These are phyloP conservation scores for Neonectria punicea DNA, from an alignment of 2,329 filamentous ascomycete species.

Conservation along the genomic window DNA sequence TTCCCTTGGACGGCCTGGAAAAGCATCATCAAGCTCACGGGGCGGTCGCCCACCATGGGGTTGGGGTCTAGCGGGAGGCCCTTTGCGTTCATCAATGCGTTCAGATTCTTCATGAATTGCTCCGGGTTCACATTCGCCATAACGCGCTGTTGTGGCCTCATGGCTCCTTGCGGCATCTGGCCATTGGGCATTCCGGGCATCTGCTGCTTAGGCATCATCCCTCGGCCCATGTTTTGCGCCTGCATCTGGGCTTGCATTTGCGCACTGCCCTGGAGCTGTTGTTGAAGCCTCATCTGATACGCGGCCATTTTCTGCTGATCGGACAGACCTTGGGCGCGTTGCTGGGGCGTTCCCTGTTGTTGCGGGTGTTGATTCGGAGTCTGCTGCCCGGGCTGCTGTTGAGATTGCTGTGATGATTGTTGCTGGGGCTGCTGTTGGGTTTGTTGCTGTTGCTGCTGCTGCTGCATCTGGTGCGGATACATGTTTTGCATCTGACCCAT, in stretches of 20 bases:
- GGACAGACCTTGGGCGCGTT: slow-evolving; percentile 49
- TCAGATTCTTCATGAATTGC: slow-evolving; percentile 79
- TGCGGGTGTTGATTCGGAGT: slow-evolving; percentile 36
- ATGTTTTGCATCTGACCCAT: slow-evolving; percentile 60
- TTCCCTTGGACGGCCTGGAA: slow-evolving; percentile 80
- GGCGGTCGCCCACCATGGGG: slow-evolving; percentile 78
- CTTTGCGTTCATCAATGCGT: slow-evolving; percentile 79
- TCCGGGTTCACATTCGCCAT: slow-evolving; percentile 66
- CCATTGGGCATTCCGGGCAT: slow-evolving; percentile 64
- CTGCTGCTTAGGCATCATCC: slow-evolving; percentile 64
- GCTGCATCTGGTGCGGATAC: slow-evolving; percentile 55
- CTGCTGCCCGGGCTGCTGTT: slow-evolving; percentile 43
- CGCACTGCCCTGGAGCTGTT: slow-evolving; percentile 72
- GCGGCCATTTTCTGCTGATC: slow-evolving; percentile 79
- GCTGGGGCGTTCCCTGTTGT: slow-evolving; percentile 53
- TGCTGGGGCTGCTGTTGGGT: slow-evolving; percentile 56
- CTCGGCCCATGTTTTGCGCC: slow-evolving; percentile 55
- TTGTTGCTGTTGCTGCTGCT: slow-evolving; percentile 49
- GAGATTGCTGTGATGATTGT: slow-evolving; percentile 54
- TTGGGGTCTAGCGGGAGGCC: slow-evolving; percentile 79
- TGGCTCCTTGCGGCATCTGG: slow-evolving; percentile 61
- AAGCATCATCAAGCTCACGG: slow-evolving; percentile 78
- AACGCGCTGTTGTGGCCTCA: slow-evolving; percentile 61
- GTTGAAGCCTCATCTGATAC: slow-evolving; percentile 86
- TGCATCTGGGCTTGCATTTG: slow-evolving; percentile 65